Percentiles rank a stretch among this genome's conserved stretches.
phyloP scores from a whole-genome alignment of 2,329 filamentous ascomycete genomes.

The Neonectria coccinea region DNA sequence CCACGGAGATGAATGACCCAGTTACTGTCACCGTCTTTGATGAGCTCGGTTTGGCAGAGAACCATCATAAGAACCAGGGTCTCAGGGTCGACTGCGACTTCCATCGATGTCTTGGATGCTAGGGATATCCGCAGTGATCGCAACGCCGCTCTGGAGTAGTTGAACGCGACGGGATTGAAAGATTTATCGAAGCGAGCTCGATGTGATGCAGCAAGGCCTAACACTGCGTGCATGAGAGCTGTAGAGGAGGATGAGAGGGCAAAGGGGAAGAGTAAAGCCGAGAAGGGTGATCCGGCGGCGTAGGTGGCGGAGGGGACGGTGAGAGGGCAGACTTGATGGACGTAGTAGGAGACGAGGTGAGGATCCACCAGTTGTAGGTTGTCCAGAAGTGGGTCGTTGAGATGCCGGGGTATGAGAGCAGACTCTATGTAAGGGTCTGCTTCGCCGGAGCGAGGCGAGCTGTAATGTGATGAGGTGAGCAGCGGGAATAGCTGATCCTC shows the following conservation, averaged over 20 bases:
- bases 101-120: conserved; percentile 27
- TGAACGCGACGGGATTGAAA: conserved; percentile 35
- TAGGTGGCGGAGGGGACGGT: conserved; percentile 37
- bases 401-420: conserved; percentile 12
- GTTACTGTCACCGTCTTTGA: conserved; percentile 42
- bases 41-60: conserved; percentile 40
- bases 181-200: conserved; percentile 32
- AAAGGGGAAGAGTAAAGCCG: conserved; percentile 36
- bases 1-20: conserved; percentile 62
- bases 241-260: conserved; percentile 37
- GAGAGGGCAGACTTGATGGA: conserved; percentile 37
- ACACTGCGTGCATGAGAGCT: conserved; percentile 34
- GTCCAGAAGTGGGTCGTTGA: conserved; percentile 2
- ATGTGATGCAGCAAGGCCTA: conserved; percentile 40
- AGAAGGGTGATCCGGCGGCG: conserved; percentile 32
- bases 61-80: conserved; percentile 43
- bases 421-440: background rate
- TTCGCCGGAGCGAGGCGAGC: background rate
- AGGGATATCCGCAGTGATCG: conserved; percentile 6
- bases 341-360: conserved; percentile 40
- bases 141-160: background rate
- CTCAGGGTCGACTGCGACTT: conserved; percentile 31
- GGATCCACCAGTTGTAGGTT: conserved; percentile 9
- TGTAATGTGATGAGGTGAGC: background rate
- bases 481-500: background rate